These are phyloP conservation scores for Backusella parvicylindrica DNA, from an alignment of 192 early-diverging fungal genomes.

Conservation along the genomic window DNA sequence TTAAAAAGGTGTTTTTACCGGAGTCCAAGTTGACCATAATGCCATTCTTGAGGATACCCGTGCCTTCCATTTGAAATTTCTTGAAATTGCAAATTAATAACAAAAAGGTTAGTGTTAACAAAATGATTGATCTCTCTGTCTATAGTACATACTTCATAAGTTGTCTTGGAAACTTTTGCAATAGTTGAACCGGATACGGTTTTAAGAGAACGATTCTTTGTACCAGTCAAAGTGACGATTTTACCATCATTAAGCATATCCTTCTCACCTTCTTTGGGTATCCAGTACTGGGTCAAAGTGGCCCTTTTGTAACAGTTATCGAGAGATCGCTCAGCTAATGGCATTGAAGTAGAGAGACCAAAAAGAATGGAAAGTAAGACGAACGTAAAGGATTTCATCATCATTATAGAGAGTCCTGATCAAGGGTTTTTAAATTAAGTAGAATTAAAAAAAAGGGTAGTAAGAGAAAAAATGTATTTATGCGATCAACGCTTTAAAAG, in stretches of 20 bases:
- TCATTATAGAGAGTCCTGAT: background rate
- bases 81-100: background rate
- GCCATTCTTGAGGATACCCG: constrained; percentile 31
- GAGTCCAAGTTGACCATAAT: constrained; percentile 26
- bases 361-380: background rate
- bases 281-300: constrained; percentile 34
- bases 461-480: background rate
- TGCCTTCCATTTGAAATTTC: constrained; percentile 42
- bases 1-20: constrained; percentile 8
- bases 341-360: background rate
- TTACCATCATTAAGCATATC: constrained; percentile 38
- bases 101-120: no score
- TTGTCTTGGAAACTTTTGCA: constrained; percentile 31
- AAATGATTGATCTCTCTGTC: no score
- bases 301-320: constrained; percentile 5
- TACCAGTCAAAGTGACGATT: constrained; percentile 17
- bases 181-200: constrained; percentile 17
- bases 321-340: background rate
- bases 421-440: background rate
- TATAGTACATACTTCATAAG: constrained; percentile 13
- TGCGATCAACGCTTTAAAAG: background rate
- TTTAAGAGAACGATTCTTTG: constrained; percentile 13
- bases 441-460: background rate
- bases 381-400: background rate
- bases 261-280: constrained; percentile 32